Percentiles rank a stretch among this genome's conserved stretches.
phyloP scores from a whole-genome alignment of 2,329 filamentous ascomycete genomes.

The Ustilaginoidea virens region DNA sequence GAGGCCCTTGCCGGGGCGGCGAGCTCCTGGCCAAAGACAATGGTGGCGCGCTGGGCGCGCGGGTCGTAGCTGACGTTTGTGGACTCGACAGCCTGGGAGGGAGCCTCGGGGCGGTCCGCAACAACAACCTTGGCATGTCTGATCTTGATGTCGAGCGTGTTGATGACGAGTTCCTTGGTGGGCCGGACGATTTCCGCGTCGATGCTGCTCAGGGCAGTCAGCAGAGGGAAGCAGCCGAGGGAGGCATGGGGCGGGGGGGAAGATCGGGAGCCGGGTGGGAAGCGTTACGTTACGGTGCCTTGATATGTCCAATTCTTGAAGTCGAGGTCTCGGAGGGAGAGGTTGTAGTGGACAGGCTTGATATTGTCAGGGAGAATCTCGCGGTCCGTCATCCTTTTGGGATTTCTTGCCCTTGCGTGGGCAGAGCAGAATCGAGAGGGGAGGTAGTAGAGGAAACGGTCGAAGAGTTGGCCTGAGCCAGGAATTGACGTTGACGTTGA shows the following conservation, averaged over 20 bases:
- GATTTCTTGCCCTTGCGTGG: conserved; percentile 14
- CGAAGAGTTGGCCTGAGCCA: not conserved
- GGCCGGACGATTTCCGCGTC: conserved; percentile 55
- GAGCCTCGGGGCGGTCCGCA: conserved; percentile 41
- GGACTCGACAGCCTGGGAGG: conserved; percentile 40
- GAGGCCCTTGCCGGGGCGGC: conserved; percentile 49
- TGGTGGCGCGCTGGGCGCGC: conserved; percentile 67
- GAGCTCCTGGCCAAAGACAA: conserved; percentile 61
- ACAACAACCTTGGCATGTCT: conserved; percentile 45
- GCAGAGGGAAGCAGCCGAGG: not conserved
- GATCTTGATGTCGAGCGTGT: conserved; percentile 72
- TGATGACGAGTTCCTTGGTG: conserved; percentile 67
- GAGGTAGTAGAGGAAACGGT: not conserved
- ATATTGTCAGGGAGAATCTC: conserved; percentile 48
- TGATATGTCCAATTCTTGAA: conserved; percentile 64
- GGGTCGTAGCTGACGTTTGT: conserved; percentile 65
- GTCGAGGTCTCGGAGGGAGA: conserved; percentile 70
- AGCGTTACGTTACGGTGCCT: conserved; percentile 56
- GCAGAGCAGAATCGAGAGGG: conserved; percentile 19
- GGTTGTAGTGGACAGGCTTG: conserved; percentile 72
- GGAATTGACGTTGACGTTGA: too few species aligned
- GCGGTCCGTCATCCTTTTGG: conserved; percentile 36
- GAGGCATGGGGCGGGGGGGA: not conserved
- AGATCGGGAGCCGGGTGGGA: conserved; percentile 10
- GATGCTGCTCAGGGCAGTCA: conserved; percentile 36